phyloP scores from a whole-genome alignment of 495 filamentous ascomycete species.

The Penicillium roqueforti region DNA sequence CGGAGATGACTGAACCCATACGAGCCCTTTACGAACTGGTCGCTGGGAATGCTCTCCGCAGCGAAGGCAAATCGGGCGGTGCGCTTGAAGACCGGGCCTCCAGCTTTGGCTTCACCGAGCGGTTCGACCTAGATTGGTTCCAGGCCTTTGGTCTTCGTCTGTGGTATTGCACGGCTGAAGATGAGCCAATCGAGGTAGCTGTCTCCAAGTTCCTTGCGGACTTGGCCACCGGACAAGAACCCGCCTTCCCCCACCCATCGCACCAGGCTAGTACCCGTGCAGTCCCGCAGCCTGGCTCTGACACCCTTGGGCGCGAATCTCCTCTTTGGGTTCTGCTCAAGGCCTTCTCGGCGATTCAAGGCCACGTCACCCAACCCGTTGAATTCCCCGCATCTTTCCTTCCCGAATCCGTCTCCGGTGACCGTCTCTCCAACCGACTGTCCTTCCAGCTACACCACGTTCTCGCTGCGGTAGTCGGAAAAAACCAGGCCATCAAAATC shows the following conservation, averaged over 20 bases:
- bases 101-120: conserved; percentile 71
- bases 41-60: conserved; percentile 76
- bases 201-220: conserved; percentile 66
- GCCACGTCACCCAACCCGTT: conserved; percentile 18
- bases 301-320: conserved; percentile 57
- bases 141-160: conserved; percentile 87
- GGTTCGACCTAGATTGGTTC: conserved; percentile 85
- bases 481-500: conserved; percentile 35
- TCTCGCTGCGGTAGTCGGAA: conserved; percentile 51
- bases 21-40: conserved; percentile 86
- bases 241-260: conserved; percentile 56
- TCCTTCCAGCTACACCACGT: conserved; percentile 73
- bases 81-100: conserved; percentile 69
- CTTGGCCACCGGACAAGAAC: conserved; percentile 57
- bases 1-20: conserved; percentile 81
- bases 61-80: conserved; percentile 62
- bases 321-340: conserved; percentile 82
- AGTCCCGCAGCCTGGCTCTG: conserved; percentile 42
- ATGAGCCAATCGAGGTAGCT: conserved; percentile 64
- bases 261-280: conserved; percentile 54
- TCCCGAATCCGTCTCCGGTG: conserved; percentile 53
- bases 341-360: conserved; percentile 58
- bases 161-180: conserved; percentile 70
- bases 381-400: conserved; percentile 38
- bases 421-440: conserved; percentile 67